Evolutionary conservation across 768 basidiomycete species (phyloP), one percentile per base, ranked within the genome.

Genomic region (Tulasnella sp.): DNA sequence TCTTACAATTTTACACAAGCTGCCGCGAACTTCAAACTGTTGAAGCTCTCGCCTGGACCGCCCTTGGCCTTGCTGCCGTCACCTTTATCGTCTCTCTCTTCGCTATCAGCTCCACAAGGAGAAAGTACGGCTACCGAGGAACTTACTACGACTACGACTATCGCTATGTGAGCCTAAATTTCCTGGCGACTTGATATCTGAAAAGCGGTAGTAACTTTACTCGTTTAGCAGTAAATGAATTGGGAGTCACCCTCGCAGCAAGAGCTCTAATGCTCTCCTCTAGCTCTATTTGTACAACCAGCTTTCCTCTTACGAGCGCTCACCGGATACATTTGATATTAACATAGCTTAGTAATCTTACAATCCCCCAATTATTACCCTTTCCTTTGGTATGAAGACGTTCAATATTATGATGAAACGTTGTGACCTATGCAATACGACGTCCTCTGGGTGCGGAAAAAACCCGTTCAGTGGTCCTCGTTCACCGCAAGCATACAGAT

Each of bases 21-120:
- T 80, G 80, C 34, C 80, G 80, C 18, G 73, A 80, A 42, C 80
- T 80, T 18, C 73, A 80, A 72, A 60, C 80, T 18, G 80, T 80
- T 22, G 80, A 80, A 69, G 80, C 80, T 16, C 80, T 80, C 28
- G 80, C 44, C 5, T 80, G 80, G 80, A 80, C 80, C n/a, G 75
- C 80, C 2, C 48, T 80, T 34, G 80, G 80, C 18, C 80, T 80
- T 28, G 42, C 75, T 34, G 80, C 41, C 7, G 37, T 80, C 0
- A 58, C 75, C 4, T 37, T 80, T 34, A 76, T 80, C 40, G 75
- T 74, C 2, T 44, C 75, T 20, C 44, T 80, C 34, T 77, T 80
- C 41, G 74, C 75, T 11, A 74, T 74, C 34, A 16, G 34, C 24
- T 14, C 73, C 18, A 74, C 73, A n/a, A 41, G 73, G 40, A 41